Evolutionary conservation across 208 protist genomes (phyloP), one percentile per base, ranked within the genome.

Genomic region (Acanthamoeba castellanii): DNA sequence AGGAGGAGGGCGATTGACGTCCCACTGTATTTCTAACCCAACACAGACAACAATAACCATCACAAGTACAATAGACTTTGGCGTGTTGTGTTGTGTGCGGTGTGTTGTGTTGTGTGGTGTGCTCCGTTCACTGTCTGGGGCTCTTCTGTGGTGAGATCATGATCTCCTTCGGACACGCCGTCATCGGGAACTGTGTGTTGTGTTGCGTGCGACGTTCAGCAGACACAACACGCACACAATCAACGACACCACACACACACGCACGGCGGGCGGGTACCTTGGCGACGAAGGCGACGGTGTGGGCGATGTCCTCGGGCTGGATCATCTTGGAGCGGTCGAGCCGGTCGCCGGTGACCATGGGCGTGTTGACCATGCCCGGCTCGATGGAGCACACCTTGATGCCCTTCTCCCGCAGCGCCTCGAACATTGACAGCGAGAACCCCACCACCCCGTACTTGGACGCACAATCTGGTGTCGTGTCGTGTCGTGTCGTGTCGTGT

Each of bases 361-460:
- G 57, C n/a, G 84, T 91, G 57, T 91, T 70, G 1, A 91, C 84
- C 30, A 91, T 55, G 30, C 84, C 84, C 5, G 84, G 84, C 50
- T 91, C 59, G 84, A 91, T 91, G 47, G 57, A 66, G 25, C 84
- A 91, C 84, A 91, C 59, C 55, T 70, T 64, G 59, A 91, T 91
- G 34, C 84, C 84, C 50, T 91, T 91, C 57, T 91, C 59, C 30
- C 84, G 13, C 57, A 91, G 18, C 9, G 57, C 59, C 25, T 91
- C 55, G 34, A 91, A 91, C 57, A 91, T 64, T 2, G 84, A 91
- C 25, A 64, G 34, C n/a, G 84, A 32, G 57, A 91, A 91, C 11
- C 84, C 84, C 5, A 91, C 84, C 50, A 91, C 84, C 18, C 84
- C 84, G 25, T 91, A 50, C 84, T 91, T 91, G n/a, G 84, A 64